Conservation (phyloP, 225 moss, liverwort and hornwort species). For the Takakia lepidozioides region DNA sequence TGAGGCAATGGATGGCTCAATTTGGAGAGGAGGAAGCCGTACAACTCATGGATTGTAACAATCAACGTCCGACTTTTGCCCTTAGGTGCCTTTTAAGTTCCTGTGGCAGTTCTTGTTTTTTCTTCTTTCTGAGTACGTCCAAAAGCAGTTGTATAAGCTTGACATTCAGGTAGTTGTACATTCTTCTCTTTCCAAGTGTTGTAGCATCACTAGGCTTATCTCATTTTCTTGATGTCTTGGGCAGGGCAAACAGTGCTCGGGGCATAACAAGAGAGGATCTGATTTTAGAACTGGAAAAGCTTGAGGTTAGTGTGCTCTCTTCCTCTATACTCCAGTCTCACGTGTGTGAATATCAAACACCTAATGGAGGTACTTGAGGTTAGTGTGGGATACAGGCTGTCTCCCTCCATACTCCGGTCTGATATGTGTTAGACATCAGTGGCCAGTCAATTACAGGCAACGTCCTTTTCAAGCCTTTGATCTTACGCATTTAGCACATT, state of each 20-base stretch:
- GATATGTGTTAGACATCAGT: too few species aligned
- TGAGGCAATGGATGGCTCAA: slow-evolving; percentile 54
- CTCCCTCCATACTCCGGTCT: too few species aligned
- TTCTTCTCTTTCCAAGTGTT: too few species aligned
- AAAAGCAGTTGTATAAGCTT: too few species aligned
- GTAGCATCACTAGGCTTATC: too few species aligned
- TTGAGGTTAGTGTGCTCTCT: slow-evolving; percentile 38
- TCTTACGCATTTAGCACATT: too few species aligned
- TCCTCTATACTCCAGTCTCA: background rate
- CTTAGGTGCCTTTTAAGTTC: slow-evolving; percentile 60
- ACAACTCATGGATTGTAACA: slow-evolving; percentile 58
- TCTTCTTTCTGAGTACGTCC: too few species aligned
- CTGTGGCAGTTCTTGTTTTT: too few species aligned
- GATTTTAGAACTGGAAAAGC: slow-evolving; percentile 46
- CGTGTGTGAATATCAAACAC: background rate
- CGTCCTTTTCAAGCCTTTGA: too few species aligned
- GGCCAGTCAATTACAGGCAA: too few species aligned
- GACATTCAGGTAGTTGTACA: too few species aligned
- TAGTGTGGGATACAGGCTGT: background rate
- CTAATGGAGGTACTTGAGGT: background rate
- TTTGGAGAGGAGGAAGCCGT: slow-evolving; percentile 65
- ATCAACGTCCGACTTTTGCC: slow-evolving; percentile 63
- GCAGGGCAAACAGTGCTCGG: slow-evolving; percentile 55
- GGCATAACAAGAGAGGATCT: slow-evolving; percentile 55
- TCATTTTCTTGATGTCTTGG: too few species aligned